Evolutionary conservation across 2,329 filamentous ascomycete species (phyloP), one percentile per base, ranked within the genome.

Genomic region (Fusarium sp.): DNA sequence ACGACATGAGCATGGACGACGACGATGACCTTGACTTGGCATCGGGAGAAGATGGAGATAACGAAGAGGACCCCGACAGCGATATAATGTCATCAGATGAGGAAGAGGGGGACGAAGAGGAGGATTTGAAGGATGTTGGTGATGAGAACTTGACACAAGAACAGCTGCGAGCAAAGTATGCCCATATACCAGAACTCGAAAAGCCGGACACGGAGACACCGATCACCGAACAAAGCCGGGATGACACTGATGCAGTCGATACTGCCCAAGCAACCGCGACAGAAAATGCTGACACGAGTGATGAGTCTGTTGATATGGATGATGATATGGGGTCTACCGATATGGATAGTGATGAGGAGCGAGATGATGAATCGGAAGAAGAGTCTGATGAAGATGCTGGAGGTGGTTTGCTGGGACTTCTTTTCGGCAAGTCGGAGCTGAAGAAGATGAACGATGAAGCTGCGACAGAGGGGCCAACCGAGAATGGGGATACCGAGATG

Each of bases 131-230:
- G 26, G 85, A 85, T 13, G 79, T 83, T 18, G 90, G 87, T 14
- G 91, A 93, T 66, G 92, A 92, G 68, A 86, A 87, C 17, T 85
- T 94, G 7, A 93, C 91, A 0, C 89, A 92, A 69, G 92, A 93
- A 65, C 90, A 94, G 78, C 80, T 94, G 20, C 88, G 86, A 33
- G 86, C 87, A 44, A 94, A 94, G 79, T 94, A 94, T 72, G 89
- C 90, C 14, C 87, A 91, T 60, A 83, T 94, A 12, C 90, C 91
- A 1, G 85, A 85, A 24, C 70, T 88, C 8, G 80, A 84, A 28
- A 71, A 72, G 20, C 72, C 79, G 6, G 79, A 81, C 8, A 72
- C 20, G 15, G 79, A 42, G 72, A 77, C 41, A 61, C 76, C 70
- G 13, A 61, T 72, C 8, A 77, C 78, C 14, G 61, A 61, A 77